A percentile compares a stretch with the other conserved stretches of the same genome.
phyloP scores from a whole-genome alignment of 2,329 filamentous ascomycete species.

The Biscogniauxia sp. region DNA sequence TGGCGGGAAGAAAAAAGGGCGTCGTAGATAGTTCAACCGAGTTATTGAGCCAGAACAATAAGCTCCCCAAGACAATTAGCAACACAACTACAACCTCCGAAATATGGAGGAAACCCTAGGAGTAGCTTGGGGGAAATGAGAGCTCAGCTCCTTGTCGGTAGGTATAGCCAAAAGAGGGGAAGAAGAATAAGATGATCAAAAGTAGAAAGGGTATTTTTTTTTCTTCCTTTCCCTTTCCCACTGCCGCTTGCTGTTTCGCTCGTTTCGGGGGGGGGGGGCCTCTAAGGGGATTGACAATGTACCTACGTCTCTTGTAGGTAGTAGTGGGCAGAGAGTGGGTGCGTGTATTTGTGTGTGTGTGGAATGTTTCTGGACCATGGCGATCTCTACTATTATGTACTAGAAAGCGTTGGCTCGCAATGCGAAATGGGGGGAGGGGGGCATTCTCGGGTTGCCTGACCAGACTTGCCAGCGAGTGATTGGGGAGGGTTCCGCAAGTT shows the following conservation, averaged over 20 bases:
- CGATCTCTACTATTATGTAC: conserved; percentile 26
- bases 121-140: conserved; percentile 10
- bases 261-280: conserved; percentile 18
- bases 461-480: conserved; percentile 16
- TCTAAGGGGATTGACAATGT: conserved; percentile 15
- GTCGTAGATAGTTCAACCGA: too few relatives aligned
- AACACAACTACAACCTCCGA: conserved; percentile 9
- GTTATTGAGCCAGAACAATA: background rate
- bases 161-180: conserved; percentile 16
- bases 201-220: conserved; percentile 8
- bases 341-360: conserved; percentile 13
- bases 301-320: conserved; percentile 20
- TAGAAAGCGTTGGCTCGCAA: conserved; percentile 7
- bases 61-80: background rate
- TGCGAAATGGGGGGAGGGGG: conserved; percentile 9
- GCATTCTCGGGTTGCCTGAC: conserved; percentile 20
- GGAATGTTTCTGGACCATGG: conserved; percentile 27
- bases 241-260: conserved; percentile 8
- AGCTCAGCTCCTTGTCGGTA: conserved; percentile 20
- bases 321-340: conserved; percentile 18
- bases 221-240: conserved; percentile 12
- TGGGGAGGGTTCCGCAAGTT: conserved; percentile 11
- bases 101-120: conserved; percentile 7
- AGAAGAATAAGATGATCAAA: conserved; percentile 10
- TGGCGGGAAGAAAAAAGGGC: too few relatives aligned